A percentile compares a stretch with the other conserved stretches of the same genome.
phyloP scores from a whole-genome alignment of 2,329 filamentous ascomycete genomes.

The Phoma sp. region DNA sequence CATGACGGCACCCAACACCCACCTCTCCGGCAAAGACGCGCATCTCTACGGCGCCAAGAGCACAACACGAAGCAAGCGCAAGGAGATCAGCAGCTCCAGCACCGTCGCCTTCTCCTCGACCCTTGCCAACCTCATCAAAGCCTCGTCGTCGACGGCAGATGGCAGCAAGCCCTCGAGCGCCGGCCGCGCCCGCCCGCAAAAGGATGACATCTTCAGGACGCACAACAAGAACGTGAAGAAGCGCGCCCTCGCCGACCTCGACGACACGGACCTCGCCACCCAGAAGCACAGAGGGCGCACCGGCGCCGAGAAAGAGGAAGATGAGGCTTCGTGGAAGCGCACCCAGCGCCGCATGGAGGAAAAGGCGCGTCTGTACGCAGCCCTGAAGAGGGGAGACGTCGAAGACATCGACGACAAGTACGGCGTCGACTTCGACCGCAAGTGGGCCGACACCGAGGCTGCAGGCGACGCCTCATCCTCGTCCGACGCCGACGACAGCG shows the following conservation, averaged over 20 bases:
- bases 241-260: conserved; percentile 66
- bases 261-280: conserved; percentile 59
- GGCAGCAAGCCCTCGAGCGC: conserved; percentile 49
- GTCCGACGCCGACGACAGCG: conserved; percentile 23
- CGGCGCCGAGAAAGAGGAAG: conserved; percentile 58
- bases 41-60: conserved; percentile 78
- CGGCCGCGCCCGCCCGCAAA: conserved; percentile 64
- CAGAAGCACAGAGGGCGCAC: conserved; percentile 70
- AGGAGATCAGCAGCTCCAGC: conserved; percentile 71
- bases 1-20: conserved; percentile 11
- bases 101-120: conserved; percentile 87
- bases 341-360: conserved; percentile 84
- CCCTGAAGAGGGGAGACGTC: conserved; percentile 84
- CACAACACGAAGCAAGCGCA: conserved; percentile 62
- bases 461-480: conserved; percentile 44
- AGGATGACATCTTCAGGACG: conserved; percentile 72
- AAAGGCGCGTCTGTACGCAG: conserved; percentile 86
- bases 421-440: conserved; percentile 91
- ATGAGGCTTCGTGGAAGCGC: conserved; percentile 65
- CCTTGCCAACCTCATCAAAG: conserved; percentile 76
- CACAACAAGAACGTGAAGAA: conserved; percentile 69
- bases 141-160: conserved; percentile 50
- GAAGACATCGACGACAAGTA: conserved; percentile 68
- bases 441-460: conserved; percentile 79
- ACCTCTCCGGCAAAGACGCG: conserved; percentile 59